Conservation (phyloP, 1,284 basidiomycete genomes). For the Tilletia caries region DNA sequence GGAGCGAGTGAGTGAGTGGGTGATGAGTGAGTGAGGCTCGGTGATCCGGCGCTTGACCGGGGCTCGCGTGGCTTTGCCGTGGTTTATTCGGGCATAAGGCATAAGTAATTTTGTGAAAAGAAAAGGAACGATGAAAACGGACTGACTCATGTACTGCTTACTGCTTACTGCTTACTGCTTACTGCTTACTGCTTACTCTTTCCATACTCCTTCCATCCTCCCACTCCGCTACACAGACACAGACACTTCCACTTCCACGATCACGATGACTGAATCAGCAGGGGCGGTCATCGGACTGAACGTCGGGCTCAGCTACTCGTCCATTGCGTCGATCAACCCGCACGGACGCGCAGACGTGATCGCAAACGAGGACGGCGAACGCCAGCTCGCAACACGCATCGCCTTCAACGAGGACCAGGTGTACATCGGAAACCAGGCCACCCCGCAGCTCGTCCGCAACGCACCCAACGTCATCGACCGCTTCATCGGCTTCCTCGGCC, state of each 20-base stretch:
- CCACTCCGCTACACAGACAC: too few species aligned
- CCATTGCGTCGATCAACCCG: constrained; percentile 93
- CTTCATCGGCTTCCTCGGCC: constrained; percentile 89
- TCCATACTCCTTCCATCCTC: too few species aligned
- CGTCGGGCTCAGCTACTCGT: constrained; percentile 92
- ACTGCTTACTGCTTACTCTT: neutral
- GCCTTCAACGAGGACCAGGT: constrained; percentile 69
- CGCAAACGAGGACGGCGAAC: constrained; percentile 96
- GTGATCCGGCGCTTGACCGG: too few species aligned
- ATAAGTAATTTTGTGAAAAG: too few species aligned
- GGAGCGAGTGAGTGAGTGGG: too few species aligned
- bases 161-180: neutral
- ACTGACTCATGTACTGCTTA: too few species aligned
- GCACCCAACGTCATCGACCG: constrained; percentile 87
- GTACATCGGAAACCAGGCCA: constrained; percentile 94
- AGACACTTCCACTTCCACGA: too few species aligned
- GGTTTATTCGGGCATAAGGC: too few species aligned
- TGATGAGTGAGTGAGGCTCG: too few species aligned
- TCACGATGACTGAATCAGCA: constrained; percentile 18
- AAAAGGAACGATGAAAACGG: too few species aligned
- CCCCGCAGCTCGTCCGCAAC: constrained; percentile 92
- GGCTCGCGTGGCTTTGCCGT: too few species aligned
- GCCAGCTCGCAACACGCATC: constrained; percentile 92
- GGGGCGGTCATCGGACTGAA: constrained; percentile 77
- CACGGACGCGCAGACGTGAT: constrained; percentile 61